Percentiles rank a stretch among this genome's conserved stretches.
Evolutionary conservation across 2,329 filamentous ascomycete genomes (phyloP).

Genomic region (Achaetomium macrosporum): DNA sequence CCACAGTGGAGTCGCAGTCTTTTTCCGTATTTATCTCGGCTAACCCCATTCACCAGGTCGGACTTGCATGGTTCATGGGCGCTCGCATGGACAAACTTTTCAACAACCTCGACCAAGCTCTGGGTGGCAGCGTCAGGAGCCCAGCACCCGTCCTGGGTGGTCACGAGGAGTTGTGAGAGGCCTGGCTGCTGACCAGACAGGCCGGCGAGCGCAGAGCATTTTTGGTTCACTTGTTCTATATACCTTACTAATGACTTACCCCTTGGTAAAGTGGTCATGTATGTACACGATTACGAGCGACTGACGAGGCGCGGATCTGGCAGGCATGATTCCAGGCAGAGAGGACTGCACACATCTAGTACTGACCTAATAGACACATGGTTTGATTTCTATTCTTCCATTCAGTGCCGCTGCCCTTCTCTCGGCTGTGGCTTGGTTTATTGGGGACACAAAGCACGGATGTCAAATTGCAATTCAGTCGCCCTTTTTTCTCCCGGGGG

Average conservation of each 20-base stretch:
- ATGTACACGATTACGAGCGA: conserved; percentile 13
- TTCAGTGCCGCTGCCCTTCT: background rate
- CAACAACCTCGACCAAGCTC: conserved; percentile 39
- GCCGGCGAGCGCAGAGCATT: background rate
- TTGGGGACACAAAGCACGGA: conserved; percentile 67
- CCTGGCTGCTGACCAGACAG: background rate
- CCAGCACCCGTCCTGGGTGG: conserved; percentile 10
- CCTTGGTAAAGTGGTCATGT: background rate
- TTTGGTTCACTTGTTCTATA: conserved; percentile 11
- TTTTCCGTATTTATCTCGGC: background rate
- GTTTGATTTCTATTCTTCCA: background rate
- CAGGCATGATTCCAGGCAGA: background rate
- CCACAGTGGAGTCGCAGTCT: background rate
- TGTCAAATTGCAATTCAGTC: conserved; percentile 99
- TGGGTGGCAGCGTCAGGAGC: conserved; percentile 12
- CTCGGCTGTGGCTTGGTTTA: background rate
- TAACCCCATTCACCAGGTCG: conserved; percentile 52
- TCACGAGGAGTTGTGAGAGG: conserved; percentile 31
- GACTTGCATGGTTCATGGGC: conserved; percentile 70
- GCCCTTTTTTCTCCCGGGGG: conserved; percentile 31
- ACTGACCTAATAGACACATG: conserved; percentile 10
- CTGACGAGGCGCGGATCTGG: background rate
- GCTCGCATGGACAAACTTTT: conserved; percentile 73
- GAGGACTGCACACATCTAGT: background rate
- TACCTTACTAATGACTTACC: conserved; percentile 18